phyloP scores from a whole-genome alignment of 257 asterid genomes.

The Ocimum tenuiflorum region DNA sequence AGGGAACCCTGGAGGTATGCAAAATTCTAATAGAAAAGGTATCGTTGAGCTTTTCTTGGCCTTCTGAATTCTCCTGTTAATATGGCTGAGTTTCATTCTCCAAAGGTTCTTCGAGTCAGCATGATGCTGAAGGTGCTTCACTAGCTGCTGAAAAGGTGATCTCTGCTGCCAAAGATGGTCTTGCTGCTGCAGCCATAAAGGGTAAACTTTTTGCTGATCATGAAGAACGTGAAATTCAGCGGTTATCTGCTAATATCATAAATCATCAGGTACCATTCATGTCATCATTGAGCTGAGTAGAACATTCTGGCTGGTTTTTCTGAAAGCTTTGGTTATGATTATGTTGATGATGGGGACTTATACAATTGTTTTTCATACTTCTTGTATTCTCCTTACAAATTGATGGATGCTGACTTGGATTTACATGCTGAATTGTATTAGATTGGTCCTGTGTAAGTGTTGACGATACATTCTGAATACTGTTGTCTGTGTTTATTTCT shows the following conservation, averaged over 20 bases:
- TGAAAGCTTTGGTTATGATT: not conserved
- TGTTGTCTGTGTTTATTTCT: not conserved
- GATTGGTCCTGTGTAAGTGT: not conserved
- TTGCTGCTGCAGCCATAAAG: slow-evolving; percentile 85
- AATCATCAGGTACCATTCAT: slow-evolving; percentile 70
- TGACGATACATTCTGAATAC: not conserved
- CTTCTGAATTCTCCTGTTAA: slow-evolving; percentile 1
- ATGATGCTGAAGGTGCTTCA: slow-evolving; percentile 43
- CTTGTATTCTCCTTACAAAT: not conserved
- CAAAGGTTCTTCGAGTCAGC: slow-evolving; percentile 46
- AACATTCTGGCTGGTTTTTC: not conserved
- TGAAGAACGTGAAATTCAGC: slow-evolving; percentile 97
- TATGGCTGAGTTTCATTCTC: slow-evolving; percentile 13
- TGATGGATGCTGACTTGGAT: not conserved
- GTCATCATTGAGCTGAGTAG: not conserved
- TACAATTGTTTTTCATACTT: not conserved
- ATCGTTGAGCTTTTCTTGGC: slow-evolving; percentile 9
- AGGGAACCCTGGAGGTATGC: slow-evolving; percentile 42
- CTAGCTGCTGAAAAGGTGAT: slow-evolving; percentile 58
- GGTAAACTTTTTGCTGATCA: slow-evolving; percentile 98
- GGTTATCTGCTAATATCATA: slow-evolving; percentile 87
- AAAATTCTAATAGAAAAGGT: slow-evolving; percentile 42
- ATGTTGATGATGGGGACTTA: not conserved
- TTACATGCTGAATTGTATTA: not conserved
- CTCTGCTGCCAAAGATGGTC: slow-evolving; percentile 88